Evolutionary conservation across 192 early-diverging fungal species (phyloP), one percentile per base, ranked within the genome.

Genomic region (Phlyctochytrium arcticum): DNA sequence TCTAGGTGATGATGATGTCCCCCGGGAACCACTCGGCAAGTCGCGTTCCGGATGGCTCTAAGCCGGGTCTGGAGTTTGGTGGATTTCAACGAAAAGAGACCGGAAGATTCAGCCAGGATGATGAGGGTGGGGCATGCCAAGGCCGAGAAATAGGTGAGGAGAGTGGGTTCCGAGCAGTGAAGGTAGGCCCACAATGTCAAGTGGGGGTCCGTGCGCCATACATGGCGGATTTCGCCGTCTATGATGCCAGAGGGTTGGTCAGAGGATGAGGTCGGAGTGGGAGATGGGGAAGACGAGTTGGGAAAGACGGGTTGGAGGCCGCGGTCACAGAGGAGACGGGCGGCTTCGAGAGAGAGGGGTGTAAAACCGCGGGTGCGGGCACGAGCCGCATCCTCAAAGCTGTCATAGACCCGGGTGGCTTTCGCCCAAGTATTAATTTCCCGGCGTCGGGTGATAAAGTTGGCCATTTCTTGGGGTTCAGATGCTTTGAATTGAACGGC

Each of bases 1-100:
- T 78, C 76, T 65, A 78, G 47, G 65, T 78, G 76, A 56, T 69
- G 54, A 61, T 78, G 76, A 54, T 70, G 66, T 7, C 57, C 67
- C 2, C 71, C 72, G 4, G 64, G 48, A 19, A 72, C 39, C 29
- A 47, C 62, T 9, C 27, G 54, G 4, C 19, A 58, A 23, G 53
- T 57, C 19, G 50, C 2, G 5, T 46, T 5, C 35, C 30, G 36
- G 32, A 77, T 57, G 5, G 57, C 47, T 8, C 17, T 48, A 12
- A 78, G 57, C 33, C 76, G 64, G 9, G 46, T 8, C 3, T 23
- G 27, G 23, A 54, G 32, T 39, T 59, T 24, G 21, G 62, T 23
- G 30, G 48, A 39, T 3, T 19, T 24, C 6, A 55, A 10, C 31
- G 32, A 58, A 21, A 68, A 72, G 34, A 78, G 42, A 6, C 26